A percentile compares a stretch with the other conserved stretches of the same genome.
Evolutionary conservation across 192 early-diverging fungal genomes (phyloP).

Genomic region (Gamsiella multidivaricata): DNA sequence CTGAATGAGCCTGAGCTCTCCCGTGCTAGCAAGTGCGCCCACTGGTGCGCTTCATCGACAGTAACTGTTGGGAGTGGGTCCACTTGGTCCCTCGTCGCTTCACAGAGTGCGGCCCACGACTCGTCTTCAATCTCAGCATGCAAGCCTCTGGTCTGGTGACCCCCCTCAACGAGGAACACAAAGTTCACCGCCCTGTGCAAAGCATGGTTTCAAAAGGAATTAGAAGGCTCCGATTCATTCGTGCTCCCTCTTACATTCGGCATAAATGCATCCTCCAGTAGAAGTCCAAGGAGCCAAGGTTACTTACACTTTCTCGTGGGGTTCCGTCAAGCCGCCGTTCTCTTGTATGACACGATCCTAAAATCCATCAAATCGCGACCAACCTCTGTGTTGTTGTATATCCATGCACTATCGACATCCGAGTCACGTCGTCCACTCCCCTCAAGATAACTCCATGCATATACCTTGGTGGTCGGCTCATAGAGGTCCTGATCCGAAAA

Average conservation of each 20-base stretch:
- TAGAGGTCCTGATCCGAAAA: neutral
- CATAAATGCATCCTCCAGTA: neutral
- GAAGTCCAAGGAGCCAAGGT: constrained; percentile 6
- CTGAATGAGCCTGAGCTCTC: neutral
- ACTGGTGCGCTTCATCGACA: constrained; percentile 7
- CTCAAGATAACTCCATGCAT: constrained; percentile 13
- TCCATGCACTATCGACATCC: constrained; percentile 10
- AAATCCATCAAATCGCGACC: constrained; percentile 18
- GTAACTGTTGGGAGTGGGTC: neutral
- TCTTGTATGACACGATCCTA: constrained; percentile 14
- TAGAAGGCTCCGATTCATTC: no score
- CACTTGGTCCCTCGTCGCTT: constrained; percentile 1
- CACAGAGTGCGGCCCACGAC: constrained; percentile 4
- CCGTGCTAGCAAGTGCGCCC: constrained; percentile 13
- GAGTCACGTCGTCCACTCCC: constrained; percentile 10
- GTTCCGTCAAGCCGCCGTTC: constrained; percentile 4
- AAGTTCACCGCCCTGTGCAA: constrained; percentile 18
- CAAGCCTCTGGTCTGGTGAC: constrained; percentile 9
- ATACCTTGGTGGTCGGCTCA: constrained; percentile 8
- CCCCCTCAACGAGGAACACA: constrained; percentile 7
- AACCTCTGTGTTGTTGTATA: neutral
- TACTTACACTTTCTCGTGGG: constrained; percentile 16
- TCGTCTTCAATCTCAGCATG: constrained; percentile 10
- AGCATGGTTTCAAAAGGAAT: constrained; percentile 10
- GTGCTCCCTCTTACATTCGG: constrained; percentile 3